Percentiles rank a stretch among this genome's conserved stretches.
Conservation (phyloP, 305 asterid species). For the Fraxinus ornus region DNA sequence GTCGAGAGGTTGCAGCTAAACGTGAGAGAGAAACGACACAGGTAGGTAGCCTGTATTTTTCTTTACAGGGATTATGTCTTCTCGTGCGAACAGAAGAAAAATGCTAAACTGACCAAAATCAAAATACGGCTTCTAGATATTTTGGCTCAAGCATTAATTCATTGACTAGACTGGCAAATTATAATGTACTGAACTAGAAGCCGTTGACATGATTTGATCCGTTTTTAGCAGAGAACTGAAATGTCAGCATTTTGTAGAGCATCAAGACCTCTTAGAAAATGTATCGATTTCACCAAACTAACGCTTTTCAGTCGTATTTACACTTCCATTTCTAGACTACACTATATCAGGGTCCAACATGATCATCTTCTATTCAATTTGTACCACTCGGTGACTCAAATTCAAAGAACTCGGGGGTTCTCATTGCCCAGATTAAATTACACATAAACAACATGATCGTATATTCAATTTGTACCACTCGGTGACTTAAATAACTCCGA, state of each 20-base stretch:
- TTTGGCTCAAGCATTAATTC: neutral
- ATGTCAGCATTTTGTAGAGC: conserved; percentile 20
- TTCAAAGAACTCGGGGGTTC: neutral
- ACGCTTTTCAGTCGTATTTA: neutral
- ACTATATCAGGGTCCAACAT: conserved; percentile 12
- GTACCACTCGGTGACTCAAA: conserved; percentile 26
- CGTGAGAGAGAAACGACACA: conserved; percentile 53
- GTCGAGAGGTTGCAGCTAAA: conserved; percentile 55
- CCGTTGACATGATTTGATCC: neutral
- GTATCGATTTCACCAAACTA: conserved; percentile 20
- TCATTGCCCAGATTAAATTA: conserved; percentile 27
- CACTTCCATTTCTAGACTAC: neutral
- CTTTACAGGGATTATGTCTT: no score
- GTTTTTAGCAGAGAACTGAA: neutral
- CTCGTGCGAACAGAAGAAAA: no score
- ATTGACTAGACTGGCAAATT: neutral
- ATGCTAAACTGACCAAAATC: no score
- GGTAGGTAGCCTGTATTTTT: no score
- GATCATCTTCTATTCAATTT: conserved; percentile 4
- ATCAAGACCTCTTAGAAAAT: conserved; percentile 18
- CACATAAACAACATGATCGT: no score
- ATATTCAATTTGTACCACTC: conserved; percentile 21
- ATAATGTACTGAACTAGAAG: neutral
- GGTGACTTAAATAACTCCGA: conserved; percentile 4
- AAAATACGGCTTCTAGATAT: no score